Base-by-base conservation (phyloP, 768 basidiomycete genomes). In the Rhodosporidiobolus sp. region DNA sequence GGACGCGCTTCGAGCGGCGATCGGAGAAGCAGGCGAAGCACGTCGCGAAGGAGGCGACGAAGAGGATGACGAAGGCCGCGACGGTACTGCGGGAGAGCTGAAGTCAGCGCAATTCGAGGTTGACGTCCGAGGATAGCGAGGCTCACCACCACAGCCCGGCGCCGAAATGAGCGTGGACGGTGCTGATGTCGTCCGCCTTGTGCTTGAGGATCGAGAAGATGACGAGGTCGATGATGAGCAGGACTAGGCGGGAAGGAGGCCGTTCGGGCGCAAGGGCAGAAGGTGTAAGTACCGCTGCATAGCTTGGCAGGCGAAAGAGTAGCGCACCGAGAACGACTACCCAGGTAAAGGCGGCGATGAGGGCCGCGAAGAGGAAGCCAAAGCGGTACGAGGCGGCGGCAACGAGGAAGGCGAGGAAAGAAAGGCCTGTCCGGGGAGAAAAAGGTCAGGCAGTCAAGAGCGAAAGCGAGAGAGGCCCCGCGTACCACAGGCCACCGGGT, bases 331-430 rank as follows among this genome's bases (percentile, higher is more conserved):
- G 74, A n/a, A 77, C 76, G 56, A 78, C 77, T 63, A 80, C 43
- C 70, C 78, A 80, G 4, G 80, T 79, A 45, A 80, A 53, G 56
- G 78, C 70, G 35, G 79, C 75, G 50, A 80, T 61, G 28, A 80
- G 50, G 28, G 78, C 68, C 28, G 80, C 75, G 70, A 77, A 78
- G 67, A 81, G 56, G 78, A 78, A 80, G 6, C 80, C 80, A 60
- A 81, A 24, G 34, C 67, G 73, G 65, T 77, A 69, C 6, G 80
- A 79, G 48, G 63, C 59, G 49, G 78, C 67, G 20, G 80, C 78
- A 52, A 80, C 63, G 67, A 81, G 68, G 75, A 80, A 78, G 3
- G 80, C 77, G 52, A 81, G 56, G 66, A 79, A 79, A 6, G 80
- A 69, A 46, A 81, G 60, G n/a, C 79, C 80, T 6, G 77, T 52